Evolutionary conservation across 495 filamentous ascomycete species (phyloP).

Genomic region (Cetradonia linearis): DNA sequence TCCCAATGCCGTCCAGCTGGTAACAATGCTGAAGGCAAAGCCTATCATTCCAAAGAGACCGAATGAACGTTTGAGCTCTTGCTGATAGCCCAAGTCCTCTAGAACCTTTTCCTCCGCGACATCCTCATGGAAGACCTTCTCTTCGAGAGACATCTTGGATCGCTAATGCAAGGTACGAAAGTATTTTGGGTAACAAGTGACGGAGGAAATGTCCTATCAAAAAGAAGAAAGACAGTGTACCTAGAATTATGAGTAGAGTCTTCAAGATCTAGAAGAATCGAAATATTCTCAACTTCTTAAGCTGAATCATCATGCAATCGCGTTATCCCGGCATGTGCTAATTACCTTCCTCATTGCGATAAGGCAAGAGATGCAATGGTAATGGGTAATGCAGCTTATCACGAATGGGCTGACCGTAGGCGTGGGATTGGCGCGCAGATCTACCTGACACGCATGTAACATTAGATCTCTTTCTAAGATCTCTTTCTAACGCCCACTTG

Average conservation of each 20-base stretch:
- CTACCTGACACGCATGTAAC: background rate
- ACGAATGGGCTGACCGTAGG: background rate
- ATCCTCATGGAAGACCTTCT: conserved; percentile 26
- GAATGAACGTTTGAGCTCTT: conserved; percentile 49
- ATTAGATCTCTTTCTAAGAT: too few species aligned
- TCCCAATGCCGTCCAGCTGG: conserved; percentile 47
- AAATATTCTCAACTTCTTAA: background rate
- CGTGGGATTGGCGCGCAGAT: conserved; percentile 6
- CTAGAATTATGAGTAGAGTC: background rate
- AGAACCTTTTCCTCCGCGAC: conserved; percentile 36
- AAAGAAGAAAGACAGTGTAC: background rate
- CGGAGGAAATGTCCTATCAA: background rate
- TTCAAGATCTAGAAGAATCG: background rate
- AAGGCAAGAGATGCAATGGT: background rate
- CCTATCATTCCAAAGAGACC: conserved; percentile 50
- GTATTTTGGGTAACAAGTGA: background rate
- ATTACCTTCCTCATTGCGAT: conserved; percentile 12
- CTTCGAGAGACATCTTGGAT: conserved; percentile 8
- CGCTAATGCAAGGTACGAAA: background rate
- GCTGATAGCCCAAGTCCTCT: conserved; percentile 41
- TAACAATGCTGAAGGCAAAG: conserved; percentile 51
- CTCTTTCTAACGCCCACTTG: background rate
- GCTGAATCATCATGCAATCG: background rate
- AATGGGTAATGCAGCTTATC: conserved; percentile 5
- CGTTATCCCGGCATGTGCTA: conserved; percentile 2